Conservation (phyloP, 768 basidiomycete genomes). For the Leucogyrophana mollusca region DNA sequence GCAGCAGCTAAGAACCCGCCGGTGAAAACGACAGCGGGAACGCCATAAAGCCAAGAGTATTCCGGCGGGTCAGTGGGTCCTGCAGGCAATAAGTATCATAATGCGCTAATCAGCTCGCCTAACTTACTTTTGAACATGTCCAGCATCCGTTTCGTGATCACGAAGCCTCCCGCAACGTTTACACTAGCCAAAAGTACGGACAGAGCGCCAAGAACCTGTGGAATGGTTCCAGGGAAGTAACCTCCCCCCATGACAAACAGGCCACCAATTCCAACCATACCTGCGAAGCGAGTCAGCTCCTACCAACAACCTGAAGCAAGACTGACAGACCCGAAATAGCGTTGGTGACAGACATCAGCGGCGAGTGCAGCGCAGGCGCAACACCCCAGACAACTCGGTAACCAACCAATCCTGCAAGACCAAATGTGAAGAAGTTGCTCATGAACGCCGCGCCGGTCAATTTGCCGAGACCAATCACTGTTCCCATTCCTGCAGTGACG, state of each 20-base stretch:
- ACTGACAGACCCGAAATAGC: conserved; percentile 70
- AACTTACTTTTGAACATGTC: conserved; percentile 85
- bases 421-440: conserved; percentile 87
- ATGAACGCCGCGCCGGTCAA: conserved; percentile 81
- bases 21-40: conserved; percentile 80
- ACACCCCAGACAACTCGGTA: conserved; percentile 92
- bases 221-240: conserved; percentile 76
- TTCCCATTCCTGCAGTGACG: conserved; percentile 76
- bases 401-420: conserved; percentile 81
- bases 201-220: conserved; percentile 75
- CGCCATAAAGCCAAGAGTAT: conserved; percentile 78
- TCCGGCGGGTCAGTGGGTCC: conserved; percentile 85
- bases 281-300: conserved; percentile 22
- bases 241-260: conserved; percentile 92
- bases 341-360: conserved; percentile 89
- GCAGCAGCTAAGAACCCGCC: conserved; percentile 83
- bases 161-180: conserved; percentile 87
- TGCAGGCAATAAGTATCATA: conserved; percentile 26
- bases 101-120: background rate
- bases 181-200: conserved; percentile 87
- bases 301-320: background rate
- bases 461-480: conserved; percentile 71
- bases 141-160: conserved; percentile 89
- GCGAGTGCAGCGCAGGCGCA: conserved; percentile 83
- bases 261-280: conserved; percentile 81